Evolutionary conservation across 192 early-diverging fungal genomes (phyloP).

Genomic region (Oehlia diaphana): DNA sequence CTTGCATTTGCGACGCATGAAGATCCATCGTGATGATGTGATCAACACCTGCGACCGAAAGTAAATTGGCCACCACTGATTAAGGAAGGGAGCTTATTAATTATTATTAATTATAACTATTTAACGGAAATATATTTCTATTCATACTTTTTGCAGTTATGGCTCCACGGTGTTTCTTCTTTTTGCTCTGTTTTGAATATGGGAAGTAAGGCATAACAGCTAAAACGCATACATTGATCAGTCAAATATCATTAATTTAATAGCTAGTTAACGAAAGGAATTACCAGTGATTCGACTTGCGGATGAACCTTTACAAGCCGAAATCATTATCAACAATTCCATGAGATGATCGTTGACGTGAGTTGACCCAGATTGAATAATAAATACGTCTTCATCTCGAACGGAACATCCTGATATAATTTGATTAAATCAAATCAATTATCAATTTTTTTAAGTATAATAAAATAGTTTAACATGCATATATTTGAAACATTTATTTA

Average conservation of each 20-base stretch:
- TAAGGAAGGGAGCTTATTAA: not conserved
- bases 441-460: no score
- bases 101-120: constrained; percentile 5
- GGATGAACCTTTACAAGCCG: constrained; percentile 88
- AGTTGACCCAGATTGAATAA: constrained; percentile 93
- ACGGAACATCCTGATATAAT: constrained; percentile 78
- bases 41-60: constrained; percentile 91
- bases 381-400: constrained; percentile 93
- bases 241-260: not conserved
- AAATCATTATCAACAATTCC: constrained; percentile 98
- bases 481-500: no score
- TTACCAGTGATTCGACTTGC: constrained; percentile 75
- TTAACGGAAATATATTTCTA: not conserved
- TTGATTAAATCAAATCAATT: no score
- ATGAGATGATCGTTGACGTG: constrained; percentile 89
- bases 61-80: constrained; percentile 89
- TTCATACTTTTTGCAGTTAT: constrained; percentile 87
- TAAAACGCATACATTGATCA: not conserved
- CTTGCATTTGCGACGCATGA: constrained; percentile 92
- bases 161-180: constrained; percentile 95
- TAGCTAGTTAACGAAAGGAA: not conserved
- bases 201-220: constrained; percentile 88
- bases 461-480: no score
- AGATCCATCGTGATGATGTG: constrained; percentile 99
- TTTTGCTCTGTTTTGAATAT: constrained; percentile 97